A percentile compares a stretch with the other conserved stretches of the same genome.
Evolutionary conservation across 352 stramenopile genomes (phyloP).

Genomic region (Saprolegnia parasitica): DNA sequence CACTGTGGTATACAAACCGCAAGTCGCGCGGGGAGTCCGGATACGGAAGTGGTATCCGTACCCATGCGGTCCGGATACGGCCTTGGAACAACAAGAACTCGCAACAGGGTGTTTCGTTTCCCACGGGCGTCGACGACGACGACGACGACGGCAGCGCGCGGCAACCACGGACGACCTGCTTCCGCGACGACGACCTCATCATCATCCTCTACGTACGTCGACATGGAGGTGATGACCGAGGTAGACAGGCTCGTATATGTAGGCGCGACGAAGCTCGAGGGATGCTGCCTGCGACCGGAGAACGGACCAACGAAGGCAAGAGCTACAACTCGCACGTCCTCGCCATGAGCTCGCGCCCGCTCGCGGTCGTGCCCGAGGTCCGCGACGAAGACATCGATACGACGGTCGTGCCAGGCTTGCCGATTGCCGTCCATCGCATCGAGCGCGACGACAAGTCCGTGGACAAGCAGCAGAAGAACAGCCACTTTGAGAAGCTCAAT

Average conservation of each 20-base stretch:
- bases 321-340: constrained; percentile 7
- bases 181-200: background rate
- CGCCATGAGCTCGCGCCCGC: constrained; percentile 1
- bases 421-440: background rate
- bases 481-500: constrained; percentile 81
- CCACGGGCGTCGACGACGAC: background rate
- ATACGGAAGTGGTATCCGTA: background rate
- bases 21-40: background rate
- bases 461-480: constrained; percentile 30
- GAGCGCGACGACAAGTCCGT: background rate
- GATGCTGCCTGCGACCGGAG: constrained; percentile 27
- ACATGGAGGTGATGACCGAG: background rate
- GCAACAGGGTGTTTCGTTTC: background rate
- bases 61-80: background rate
- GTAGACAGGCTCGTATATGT: constrained; percentile 3
- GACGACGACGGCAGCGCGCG: too few species aligned
- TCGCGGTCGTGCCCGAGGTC: constrained; percentile 20
- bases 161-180: background rate
- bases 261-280: background rate
- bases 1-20: too few species aligned
- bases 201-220: background rate
- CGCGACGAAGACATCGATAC: constrained; percentile 21
- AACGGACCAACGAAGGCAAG: constrained; percentile 26
- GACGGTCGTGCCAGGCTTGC: constrained; percentile 4
- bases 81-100: background rate